Evolutionary conservation across 2,329 filamentous ascomycete genomes (phyloP).

Genomic region (Fusarium anthophilum): DNA sequence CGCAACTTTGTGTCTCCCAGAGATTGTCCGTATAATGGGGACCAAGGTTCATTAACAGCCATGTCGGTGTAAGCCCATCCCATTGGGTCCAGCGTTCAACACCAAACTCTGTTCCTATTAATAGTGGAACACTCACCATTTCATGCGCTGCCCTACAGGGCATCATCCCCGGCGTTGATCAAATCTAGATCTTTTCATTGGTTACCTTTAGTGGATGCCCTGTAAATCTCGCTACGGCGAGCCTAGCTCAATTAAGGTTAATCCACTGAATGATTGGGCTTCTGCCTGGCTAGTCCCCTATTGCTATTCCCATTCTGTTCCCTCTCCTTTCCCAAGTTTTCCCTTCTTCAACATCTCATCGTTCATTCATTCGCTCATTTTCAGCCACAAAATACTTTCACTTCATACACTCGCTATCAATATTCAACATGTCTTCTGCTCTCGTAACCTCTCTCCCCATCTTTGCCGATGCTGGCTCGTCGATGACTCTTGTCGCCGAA

Average conservation of each 20-base stretch:
- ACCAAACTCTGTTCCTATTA: background rate
- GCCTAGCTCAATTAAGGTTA: background rate
- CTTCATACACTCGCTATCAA: background rate
- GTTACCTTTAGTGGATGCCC: rapidly evolving
- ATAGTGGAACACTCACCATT: background rate
- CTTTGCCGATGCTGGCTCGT: background rate
- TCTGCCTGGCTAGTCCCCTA: background rate
- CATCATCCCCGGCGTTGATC: background rate
- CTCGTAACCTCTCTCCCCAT: conserved; percentile 4
- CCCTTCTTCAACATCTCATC: background rate
- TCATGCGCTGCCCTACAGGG: background rate
- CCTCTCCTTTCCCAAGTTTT: conserved; percentile 2
- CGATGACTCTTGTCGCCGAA: background rate
- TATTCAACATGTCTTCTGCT: conserved; percentile 1
- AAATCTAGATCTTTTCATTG: rapidly evolving
- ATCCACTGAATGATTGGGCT: background rate
- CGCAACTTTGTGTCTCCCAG: background rate
- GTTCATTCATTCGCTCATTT: background rate
- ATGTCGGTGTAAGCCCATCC: background rate
- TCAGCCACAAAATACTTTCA: background rate
- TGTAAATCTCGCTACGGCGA: background rate
- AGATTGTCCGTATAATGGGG: rapidly evolving
- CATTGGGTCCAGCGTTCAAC: background rate
- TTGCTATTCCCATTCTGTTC: conserved; percentile 1
- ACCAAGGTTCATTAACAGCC: background rate